phyloP scores from a whole-genome alignment of 2,329 filamentous ascomycete genomes.

The Fusarium beomiforme region DNA sequence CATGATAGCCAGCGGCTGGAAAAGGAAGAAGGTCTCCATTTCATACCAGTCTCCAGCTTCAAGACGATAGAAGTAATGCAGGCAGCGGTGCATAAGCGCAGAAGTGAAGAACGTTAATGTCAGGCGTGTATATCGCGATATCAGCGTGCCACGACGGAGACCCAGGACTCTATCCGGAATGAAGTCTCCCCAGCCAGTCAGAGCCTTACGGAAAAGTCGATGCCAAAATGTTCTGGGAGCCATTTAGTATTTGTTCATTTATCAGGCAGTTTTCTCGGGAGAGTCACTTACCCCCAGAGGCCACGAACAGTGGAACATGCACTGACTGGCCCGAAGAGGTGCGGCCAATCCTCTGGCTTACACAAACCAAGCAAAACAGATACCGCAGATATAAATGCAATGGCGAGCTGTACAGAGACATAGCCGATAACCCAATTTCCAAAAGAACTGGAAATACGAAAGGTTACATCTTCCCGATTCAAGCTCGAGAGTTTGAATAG shows the following conservation, averaged over 20 bases:
- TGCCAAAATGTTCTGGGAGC: not conserved
- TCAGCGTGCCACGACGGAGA: not conserved
- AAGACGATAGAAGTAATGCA: not conserved
- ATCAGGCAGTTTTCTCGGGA: rapidly evolving
- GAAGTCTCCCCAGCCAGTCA: not conserved
- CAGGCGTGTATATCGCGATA: not conserved
- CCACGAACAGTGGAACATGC: constrained; percentile 1
- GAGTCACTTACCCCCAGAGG: not conserved
- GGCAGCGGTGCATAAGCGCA: not conserved
- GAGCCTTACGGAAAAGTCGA: not conserved
- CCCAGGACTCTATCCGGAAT: not conserved
- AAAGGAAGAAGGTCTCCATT: not conserved
- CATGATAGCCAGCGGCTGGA: not conserved
- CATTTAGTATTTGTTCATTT: rapidly evolving
- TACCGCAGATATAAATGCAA: not conserved
- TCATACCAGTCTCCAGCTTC: not conserved
- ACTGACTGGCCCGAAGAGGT: not conserved
- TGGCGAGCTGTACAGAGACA: not conserved
- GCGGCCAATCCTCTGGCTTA: not conserved
- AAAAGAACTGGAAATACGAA: not conserved
- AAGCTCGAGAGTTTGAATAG: not conserved
- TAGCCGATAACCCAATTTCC: not conserved
- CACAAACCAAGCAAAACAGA: not conserved
- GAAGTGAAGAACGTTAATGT: not conserved
- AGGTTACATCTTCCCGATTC: not conserved